Evolutionary conservation across 345 rosid species (phyloP).

Genomic region (Raphanus raphanistrum): DNA sequence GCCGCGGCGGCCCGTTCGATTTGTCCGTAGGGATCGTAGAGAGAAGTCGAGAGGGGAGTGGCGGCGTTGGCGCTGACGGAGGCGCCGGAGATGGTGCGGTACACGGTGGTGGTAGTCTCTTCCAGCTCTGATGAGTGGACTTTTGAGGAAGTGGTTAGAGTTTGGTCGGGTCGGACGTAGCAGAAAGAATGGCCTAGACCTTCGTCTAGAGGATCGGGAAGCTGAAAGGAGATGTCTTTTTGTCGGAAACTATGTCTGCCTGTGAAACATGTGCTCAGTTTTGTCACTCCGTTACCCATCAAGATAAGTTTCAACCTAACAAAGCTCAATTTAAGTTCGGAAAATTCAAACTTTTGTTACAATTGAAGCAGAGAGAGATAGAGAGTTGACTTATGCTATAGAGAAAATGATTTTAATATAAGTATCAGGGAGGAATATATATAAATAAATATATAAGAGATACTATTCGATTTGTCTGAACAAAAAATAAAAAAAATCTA

Average conservation of each 20-base stretch:
- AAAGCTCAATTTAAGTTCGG: neutral
- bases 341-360: neutral
- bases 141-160: neutral
- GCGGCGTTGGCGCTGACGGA: constrained; percentile 4
- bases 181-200: neutral
- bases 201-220: neutral
- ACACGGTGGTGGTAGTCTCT: neutral
- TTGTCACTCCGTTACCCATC: constrained; percentile 11
- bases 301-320: neutral
- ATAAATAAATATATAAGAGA: constrained; percentile 2
- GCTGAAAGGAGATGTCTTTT: neutral
- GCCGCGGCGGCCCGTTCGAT: neutral
- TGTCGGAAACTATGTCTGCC: neutral
- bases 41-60: neutral
- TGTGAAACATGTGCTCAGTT: constrained; percentile 1
- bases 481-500: neutral
- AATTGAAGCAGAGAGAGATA: neutral
- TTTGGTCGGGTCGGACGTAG: neutral
- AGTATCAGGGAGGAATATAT: constrained; percentile 12
- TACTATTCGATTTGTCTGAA: constrained; percentile 21
- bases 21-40: neutral
- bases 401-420: neutral
- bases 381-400: constrained; percentile 6
- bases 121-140: neutral
- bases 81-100: neutral